Percentiles rank a stretch among this genome's conserved stretches.
phyloP scores from a whole-genome alignment of 805 yeast genomes.

The Lachancea quebecensis region DNA sequence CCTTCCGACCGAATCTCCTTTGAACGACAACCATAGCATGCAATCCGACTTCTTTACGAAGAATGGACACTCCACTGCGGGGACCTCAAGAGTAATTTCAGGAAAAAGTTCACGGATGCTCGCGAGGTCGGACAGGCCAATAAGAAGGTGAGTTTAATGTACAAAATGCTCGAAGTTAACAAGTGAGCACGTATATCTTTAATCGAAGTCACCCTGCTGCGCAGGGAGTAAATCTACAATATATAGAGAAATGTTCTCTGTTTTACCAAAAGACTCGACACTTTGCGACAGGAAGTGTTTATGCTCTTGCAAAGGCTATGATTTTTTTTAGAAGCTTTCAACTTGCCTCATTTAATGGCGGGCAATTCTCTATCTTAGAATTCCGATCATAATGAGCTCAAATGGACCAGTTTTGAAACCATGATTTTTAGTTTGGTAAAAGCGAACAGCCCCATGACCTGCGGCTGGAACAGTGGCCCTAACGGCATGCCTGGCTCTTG shows the following conservation, averaged over 20 bases:
- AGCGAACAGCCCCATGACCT: no score
- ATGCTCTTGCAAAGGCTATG: no score
- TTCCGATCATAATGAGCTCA: no score
- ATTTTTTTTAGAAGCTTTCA: no score
- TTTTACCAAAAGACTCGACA: neutral
- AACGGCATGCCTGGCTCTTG: no score
- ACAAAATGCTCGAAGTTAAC: no score
- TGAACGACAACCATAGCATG: neutral
- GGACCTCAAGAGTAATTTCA: neutral
- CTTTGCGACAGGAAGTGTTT: no score
- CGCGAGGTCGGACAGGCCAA: constrained; percentile 6
- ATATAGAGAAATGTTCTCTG: neutral
- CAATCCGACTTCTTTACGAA: neutral
- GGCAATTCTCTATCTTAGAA: no score
- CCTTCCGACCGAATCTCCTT: constrained; percentile 19
- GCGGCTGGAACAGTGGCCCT: no score
- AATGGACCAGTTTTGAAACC: no score
- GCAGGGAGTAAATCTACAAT: neutral
- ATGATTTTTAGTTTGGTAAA: no score
- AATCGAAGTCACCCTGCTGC: neutral
- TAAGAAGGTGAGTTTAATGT: neutral
- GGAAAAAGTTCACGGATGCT: constrained; percentile 6
- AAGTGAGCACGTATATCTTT: neutral
- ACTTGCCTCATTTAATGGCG: no score
- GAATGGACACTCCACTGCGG: neutral